These are phyloP conservation scores for Metarhizium sp. DNA, from an alignment of 2,329 filamentous ascomycete species.

Conservation along the genomic window DNA sequence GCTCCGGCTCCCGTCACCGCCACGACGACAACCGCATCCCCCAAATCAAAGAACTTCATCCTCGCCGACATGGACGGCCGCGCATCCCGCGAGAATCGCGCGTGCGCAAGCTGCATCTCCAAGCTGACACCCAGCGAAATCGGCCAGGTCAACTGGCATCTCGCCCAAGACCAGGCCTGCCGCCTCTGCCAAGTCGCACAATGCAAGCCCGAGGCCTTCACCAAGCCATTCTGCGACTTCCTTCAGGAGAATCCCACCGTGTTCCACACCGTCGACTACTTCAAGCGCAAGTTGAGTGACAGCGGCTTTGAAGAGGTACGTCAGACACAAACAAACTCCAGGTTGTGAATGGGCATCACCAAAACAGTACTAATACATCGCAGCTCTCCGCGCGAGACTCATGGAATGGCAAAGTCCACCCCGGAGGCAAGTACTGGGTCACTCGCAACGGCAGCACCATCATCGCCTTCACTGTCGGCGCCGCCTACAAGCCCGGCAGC, in stretches of 20 bases:
- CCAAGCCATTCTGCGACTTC: slow-evolving; percentile 79
- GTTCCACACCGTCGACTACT: slow-evolving; percentile 79
- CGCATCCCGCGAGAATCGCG: slow-evolving; percentile 21
- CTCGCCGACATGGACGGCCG: slow-evolving; percentile 30
- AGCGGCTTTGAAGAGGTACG: slow-evolving; percentile 64
- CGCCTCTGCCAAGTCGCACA: slow-evolving; percentile 28
- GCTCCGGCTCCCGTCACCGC: slow-evolving; percentile 4
- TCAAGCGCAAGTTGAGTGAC: slow-evolving; percentile 61
- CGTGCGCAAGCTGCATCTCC: slow-evolving; percentile 30
- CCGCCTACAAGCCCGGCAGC: slow-evolving; percentile 72
- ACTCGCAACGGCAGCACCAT: slow-evolving; percentile 78
- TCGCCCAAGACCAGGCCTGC: slow-evolving; percentile 18
- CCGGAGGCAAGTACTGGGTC: slow-evolving; percentile 82
- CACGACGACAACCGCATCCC: slow-evolving; percentile 3
- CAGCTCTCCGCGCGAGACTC: slow-evolving; percentile 68
- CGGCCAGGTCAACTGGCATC: slow-evolving; percentile 22
- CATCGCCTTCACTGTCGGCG: slow-evolving; percentile 78
- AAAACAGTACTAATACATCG: background rate
- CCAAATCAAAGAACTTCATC: slow-evolving; percentile 36
- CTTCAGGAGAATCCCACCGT: slow-evolving; percentile 85
- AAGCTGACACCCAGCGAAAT: slow-evolving; percentile 19
- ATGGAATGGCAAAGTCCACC: slow-evolving; percentile 64
- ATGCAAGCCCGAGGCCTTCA: slow-evolving; percentile 55
- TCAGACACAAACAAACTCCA: slow-evolving; percentile 3
- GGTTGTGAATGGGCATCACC: background rate